These are phyloP conservation scores for Calonectria pteridis DNA, from an alignment of 2,329 filamentous ascomycete genomes.

Conservation along the genomic window DNA sequence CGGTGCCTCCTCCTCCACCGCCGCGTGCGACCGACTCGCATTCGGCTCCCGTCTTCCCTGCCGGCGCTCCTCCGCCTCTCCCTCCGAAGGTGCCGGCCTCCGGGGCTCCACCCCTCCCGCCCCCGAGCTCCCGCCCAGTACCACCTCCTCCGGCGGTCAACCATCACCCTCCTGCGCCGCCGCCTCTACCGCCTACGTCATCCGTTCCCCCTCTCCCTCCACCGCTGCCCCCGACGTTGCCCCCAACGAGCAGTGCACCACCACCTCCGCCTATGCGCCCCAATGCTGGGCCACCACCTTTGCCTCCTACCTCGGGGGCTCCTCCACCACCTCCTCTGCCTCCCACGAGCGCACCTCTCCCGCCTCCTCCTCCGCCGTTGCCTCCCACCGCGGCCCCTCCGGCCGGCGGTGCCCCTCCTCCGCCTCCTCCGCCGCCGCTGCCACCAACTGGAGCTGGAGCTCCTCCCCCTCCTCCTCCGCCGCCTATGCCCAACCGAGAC, in stretches of 20 bases:
- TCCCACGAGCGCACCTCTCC: slow-evolving; percentile 39
- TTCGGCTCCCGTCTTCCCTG: slow-evolving; percentile 40
- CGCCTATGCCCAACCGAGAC: slow-evolving; percentile 69
- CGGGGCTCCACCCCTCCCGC: slow-evolving; percentile 63
- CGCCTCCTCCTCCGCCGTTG: slow-evolving; percentile 61
- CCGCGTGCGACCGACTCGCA: slow-evolving; percentile 53
- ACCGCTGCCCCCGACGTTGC: slow-evolving; percentile 60
- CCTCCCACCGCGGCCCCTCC: slow-evolving; percentile 46
- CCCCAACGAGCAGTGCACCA: slow-evolving; percentile 46
- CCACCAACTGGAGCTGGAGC: slow-evolving; percentile 51
- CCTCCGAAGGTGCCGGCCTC: slow-evolving; percentile 62
- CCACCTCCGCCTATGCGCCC: slow-evolving; percentile 51
- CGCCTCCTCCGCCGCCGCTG: slow-evolving; percentile 53
- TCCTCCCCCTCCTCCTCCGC: slow-evolving; percentile 56
- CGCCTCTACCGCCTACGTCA: slow-evolving; percentile 50
- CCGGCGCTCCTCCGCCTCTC: slow-evolving; percentile 56
- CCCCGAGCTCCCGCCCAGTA: slow-evolving; percentile 63
- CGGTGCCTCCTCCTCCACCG: slow-evolving; percentile 79
- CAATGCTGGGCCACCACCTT: slow-evolving; percentile 52
- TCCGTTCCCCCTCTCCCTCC: slow-evolving; percentile 53
- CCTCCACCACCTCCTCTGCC: slow-evolving; percentile 63
- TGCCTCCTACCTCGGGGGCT: slow-evolving; percentile 44
- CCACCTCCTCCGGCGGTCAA: slow-evolving; percentile 63
- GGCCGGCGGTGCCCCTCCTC: slow-evolving; percentile 24
- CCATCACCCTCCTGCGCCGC: slow-evolving; percentile 48